Evolutionary conservation across 2,329 filamentous ascomycete genomes (phyloP), one percentile per base, ranked within the genome.

Genomic region (Aspergillus sp.): DNA sequence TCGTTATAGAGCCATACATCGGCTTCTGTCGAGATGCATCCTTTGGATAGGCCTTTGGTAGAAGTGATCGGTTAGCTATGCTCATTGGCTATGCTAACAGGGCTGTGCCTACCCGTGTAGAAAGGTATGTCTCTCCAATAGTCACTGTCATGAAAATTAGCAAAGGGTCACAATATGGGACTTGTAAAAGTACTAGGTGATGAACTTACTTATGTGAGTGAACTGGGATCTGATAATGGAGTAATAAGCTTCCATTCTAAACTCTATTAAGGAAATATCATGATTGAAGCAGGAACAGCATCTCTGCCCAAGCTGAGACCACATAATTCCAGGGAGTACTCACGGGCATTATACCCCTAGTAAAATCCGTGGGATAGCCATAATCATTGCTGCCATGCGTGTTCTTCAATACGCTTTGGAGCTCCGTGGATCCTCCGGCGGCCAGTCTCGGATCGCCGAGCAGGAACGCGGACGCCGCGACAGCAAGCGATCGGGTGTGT

Each of bases 311-410:
- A 13, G 2, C 4, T 13, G 30, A 13, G 0, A 13, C 10, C 30
- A 11, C 10, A 13, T 5, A 5, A 13, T 36, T 2, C 4, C 5
- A 25, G 3, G n/a, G 15, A 8, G 19, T 25, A 76, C 78, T 68
- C 67, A 84, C 82, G 42, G 86, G 86, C 30, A 86, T 68, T 62
- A 88, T 85, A 1, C 81, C 84, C 61, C 85, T 79, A 1, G 86
- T 88, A 19, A 88, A 77, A 67, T 86, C 83, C 0, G 86, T 88
- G 0, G 86, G 86, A 72, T 88, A 88, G 17, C 72, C 78, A 72
- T 87, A 87, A 19, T 82, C 75, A 8, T 79, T 73, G 50, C 78
- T 80, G 21, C 77, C 72, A 66, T 84, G 79, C 5, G 83, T 85
- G 65, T 85, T 82, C 57, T 79, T 76, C 54, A 88, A 71, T 54